Evolutionary conservation across 1,284 basidiomycete species (phyloP).

Genomic region (Earliella scabrosa): DNA sequence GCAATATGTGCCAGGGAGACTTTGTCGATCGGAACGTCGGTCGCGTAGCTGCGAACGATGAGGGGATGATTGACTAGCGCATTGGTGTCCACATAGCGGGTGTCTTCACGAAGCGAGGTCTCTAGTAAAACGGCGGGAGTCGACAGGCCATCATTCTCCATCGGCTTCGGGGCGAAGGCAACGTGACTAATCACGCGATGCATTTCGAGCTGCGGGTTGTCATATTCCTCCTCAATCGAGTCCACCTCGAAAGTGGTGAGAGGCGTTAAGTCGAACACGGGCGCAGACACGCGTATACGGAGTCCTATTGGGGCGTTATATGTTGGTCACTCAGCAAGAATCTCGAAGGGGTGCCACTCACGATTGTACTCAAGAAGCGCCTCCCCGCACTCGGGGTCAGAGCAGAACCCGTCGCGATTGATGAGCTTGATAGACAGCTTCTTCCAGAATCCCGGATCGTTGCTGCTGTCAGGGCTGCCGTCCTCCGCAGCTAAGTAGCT

Average conservation of each 20-base stretch:
- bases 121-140: neutral
- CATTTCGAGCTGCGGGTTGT: neutral
- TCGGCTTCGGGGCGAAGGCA: neutral
- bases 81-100: neutral
- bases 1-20: neutral
- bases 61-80: neutral
- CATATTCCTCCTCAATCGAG: neutral
- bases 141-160: neutral
- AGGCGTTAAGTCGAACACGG: neutral
- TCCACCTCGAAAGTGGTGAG: neutral
- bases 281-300: neutral
- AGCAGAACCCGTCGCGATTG: constrained; percentile 1
- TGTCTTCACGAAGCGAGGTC: neutral
- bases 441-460: neutral
- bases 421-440: constrained; percentile 5
- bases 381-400: neutral
- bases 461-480: neutral
- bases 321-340: neutral
- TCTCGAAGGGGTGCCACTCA: neutral
- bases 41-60: neutral
- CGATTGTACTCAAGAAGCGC: constrained; percentile 1
- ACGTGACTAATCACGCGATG: neutral
- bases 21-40: neutral
- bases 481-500: neutral
- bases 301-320: neutral